phyloP scores from a whole-genome alignment of 495 filamentous ascomycete genomes.

The Hyaloscypha finlandica region DNA sequence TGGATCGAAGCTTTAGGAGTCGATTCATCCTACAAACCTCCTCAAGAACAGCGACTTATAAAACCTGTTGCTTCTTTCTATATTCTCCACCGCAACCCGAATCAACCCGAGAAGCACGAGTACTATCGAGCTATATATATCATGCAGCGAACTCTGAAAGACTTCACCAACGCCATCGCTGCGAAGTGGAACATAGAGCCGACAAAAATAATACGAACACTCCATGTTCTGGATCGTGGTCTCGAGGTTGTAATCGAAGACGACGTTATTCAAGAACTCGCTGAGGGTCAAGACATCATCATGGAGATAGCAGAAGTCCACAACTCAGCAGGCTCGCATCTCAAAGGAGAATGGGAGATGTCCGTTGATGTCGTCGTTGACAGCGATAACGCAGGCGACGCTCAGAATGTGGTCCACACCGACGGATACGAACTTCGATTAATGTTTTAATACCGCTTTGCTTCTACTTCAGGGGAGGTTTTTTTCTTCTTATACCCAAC shows the following conservation, averaged over 20 bases:
- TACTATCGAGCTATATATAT: slow-evolving; percentile 89
- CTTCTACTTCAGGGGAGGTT: slow-evolving; percentile 11
- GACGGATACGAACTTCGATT: slow-evolving; percentile 50
- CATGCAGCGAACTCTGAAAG: slow-evolving; percentile 67
- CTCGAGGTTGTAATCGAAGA: slow-evolving; percentile 88
- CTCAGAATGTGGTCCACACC: slow-evolving; percentile 37
- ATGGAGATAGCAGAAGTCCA: slow-evolving; percentile 49
- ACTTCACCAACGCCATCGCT: slow-evolving; percentile 70
- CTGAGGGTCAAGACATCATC: slow-evolving; percentile 88
- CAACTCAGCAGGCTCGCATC: slow-evolving; percentile 28
- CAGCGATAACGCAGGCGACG: slow-evolving; percentile 40
- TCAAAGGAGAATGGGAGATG: slow-evolving; percentile 54
- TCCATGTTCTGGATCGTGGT: slow-evolving; percentile 71
- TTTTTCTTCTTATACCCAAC: slow-evolving; percentile 27
- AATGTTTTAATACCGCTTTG: slow-evolving; percentile 41
- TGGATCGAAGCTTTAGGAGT: slow-evolving; percentile 94
- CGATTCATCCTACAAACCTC: slow-evolving; percentile 81
- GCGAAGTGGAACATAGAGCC: slow-evolving; percentile 79
- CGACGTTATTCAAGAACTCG: slow-evolving; percentile 81
- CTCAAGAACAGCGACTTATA: slow-evolving; percentile 59
- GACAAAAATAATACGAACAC: slow-evolving; percentile 62
- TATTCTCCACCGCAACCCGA: slow-evolving; percentile 60
- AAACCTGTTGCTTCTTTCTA: slow-evolving; percentile 91
- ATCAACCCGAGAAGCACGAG: slow-evolving; percentile 55
- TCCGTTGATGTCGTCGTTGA: slow-evolving; percentile 47